Base-by-base conservation (phyloP, 2,329 filamentous ascomycete species). In the Hymenoscyphus albidus region DNA sequence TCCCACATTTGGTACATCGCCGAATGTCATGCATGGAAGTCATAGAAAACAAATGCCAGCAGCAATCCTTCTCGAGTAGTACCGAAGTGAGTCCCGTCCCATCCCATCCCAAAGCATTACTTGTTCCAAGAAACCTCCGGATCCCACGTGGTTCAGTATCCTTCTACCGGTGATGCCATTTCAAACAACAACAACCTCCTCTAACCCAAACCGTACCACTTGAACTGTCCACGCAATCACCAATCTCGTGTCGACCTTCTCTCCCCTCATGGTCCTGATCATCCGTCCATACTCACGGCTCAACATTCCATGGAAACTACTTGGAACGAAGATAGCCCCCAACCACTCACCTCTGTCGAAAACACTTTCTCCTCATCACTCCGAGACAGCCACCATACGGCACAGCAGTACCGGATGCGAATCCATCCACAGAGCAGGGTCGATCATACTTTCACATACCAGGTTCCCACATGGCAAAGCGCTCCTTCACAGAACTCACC, bases 351-450 rank as follows among this genome's bases (percentile, higher is more conserved):
- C 39, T 16, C 10, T 32, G n/a, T 7, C 27, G 40, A 59, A 27
- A 44, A 22, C 16, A 27, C 31, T 35, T 44, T 7, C 35, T 22
- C 3, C 39, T 60, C 58, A 12, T 48, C 35, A 38, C 18, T 44
- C n/a, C 39, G 58, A 60, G 18, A 60, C 58, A 51, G 22, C 58
- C 58, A 60, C 58, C 54, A 57, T 22, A 35, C 54, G 18, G 57
- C 32, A 42, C 35, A 40, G 57, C 38, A 42, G 13, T 27, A 22
- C 35, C 31, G 38, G 57, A 38, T 42, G 14, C 9, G 31, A 22
- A 32, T 14, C 39, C 58, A 60, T 35, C 38, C 58, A 60, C 31
- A 48, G 22, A 40, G 14, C 38, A 31, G 39, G 7, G 39, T 48
- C 27, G 2, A 27, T 27, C 27, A 27, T 27, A 27, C 27, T 27